Evolutionary conservation across 768 basidiomycete genomes (phyloP).

Genomic region (Naganishia friedmannii): DNA sequence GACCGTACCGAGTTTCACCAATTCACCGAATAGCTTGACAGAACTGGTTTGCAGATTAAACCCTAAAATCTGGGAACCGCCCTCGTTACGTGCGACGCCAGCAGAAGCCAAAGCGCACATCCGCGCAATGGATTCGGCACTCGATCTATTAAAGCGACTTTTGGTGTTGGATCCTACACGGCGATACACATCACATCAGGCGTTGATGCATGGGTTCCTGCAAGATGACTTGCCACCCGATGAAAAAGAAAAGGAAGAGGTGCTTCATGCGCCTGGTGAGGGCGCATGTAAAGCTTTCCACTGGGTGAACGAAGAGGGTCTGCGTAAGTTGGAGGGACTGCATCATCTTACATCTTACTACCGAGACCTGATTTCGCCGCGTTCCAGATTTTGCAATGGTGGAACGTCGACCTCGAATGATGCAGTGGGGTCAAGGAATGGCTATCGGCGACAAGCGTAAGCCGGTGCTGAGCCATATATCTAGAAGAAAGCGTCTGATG

Average conservation of each 20-base stretch:
- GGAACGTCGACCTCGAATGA: slow-evolving; percentile 19
- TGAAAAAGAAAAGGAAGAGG: slow-evolving; percentile 37
- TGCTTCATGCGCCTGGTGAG: slow-evolving; percentile 24
- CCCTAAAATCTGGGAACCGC: slow-evolving; percentile 58
- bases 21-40: slow-evolving; percentile 67
- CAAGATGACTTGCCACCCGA: slow-evolving; percentile 55
- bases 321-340: slow-evolving; percentile 15
- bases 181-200: slow-evolving; percentile 71
- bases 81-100: slow-evolving; percentile 58
- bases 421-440: slow-evolving; percentile 28
- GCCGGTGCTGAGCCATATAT: background rate
- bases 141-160: slow-evolving; percentile 71
- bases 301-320: slow-evolving; percentile 20
- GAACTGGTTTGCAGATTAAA: slow-evolving; percentile 75
- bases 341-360: background rate
- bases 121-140: slow-evolving; percentile 62
- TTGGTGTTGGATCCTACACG: slow-evolving; percentile 74
- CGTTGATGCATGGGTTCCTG: slow-evolving; percentile 77
- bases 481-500: background rate
- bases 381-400: slow-evolving; percentile 27
- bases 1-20: slow-evolving; percentile 75
- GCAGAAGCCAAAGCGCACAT: slow-evolving; percentile 55
- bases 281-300: slow-evolving; percentile 33
- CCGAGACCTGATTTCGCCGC: background rate
- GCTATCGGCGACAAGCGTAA: slow-evolving; percentile 32